phyloP scores from a whole-genome alignment of 257 asterid genomes.

The Scutellaria baicalensis region DNA sequence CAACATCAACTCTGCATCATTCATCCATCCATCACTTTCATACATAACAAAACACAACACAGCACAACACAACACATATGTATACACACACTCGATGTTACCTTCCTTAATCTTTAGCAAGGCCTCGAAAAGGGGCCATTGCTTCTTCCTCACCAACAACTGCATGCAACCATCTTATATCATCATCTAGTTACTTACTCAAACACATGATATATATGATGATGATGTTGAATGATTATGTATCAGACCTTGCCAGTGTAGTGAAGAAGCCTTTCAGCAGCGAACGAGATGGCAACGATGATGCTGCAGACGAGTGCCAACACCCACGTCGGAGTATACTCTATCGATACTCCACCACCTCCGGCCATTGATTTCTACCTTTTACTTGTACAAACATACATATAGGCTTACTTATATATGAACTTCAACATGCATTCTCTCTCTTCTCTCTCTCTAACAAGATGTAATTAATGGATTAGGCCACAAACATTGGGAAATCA shows the following conservation, averaged over 20 bases:
- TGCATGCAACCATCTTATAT: constrained; percentile 2
- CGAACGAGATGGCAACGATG: constrained; percentile 54
- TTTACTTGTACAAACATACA: not conserved
- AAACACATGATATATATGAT: no score
- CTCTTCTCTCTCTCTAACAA: no score
- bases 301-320: constrained; percentile 56
- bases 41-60: not conserved
- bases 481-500: no score
- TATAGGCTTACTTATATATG: no score
- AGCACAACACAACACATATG: not conserved
- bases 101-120: constrained; percentile 63
- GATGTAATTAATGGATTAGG: no score
- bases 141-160: constrained; percentile 45
- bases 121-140: constrained; percentile 53
- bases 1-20: constrained; percentile 75
- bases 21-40: no score
- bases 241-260: constrained; percentile 69
- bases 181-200: not conserved
- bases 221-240: no score
- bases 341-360: constrained; percentile 23
- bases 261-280: constrained; percentile 51
- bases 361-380: constrained; percentile 15
- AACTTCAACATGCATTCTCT: no score
- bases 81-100: no score
- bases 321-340: constrained; percentile 69